Evolutionary conservation across 2,329 filamentous ascomycete genomes (phyloP).

Genomic region (Alternaria viburni): DNA sequence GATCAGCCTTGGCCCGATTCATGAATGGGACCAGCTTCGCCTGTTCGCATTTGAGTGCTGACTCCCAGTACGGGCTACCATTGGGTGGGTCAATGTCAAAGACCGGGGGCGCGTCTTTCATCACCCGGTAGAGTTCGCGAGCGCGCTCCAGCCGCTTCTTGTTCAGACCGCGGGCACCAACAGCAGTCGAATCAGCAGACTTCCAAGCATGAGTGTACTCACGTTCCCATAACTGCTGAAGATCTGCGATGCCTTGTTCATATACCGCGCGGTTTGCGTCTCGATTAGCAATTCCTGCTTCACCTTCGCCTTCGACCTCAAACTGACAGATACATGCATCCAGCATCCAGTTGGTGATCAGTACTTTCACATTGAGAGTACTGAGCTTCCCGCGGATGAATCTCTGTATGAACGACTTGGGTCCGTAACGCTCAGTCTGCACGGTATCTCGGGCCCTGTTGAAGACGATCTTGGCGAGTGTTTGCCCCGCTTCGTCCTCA

Average conservation of each 20-base stretch:
- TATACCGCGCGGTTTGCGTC: not conserved
- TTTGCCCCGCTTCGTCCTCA: too few relatives aligned
- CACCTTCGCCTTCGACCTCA: not conserved
- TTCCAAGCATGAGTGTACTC: not conserved
- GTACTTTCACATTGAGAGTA: not conserved
- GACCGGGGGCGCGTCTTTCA: not conserved
- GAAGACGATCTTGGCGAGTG: too few relatives aligned
- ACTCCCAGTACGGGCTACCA: not conserved
- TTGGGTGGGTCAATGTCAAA: not conserved
- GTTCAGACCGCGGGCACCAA: not conserved
- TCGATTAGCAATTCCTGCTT: not conserved
- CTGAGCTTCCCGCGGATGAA: not conserved
- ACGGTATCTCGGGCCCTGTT: not conserved
- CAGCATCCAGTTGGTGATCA: too few relatives aligned
- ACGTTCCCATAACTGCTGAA: not conserved
- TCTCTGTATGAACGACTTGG: not conserved
- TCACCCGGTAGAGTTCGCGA: not conserved
- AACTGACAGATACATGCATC: not conserved
- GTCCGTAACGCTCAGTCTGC: not conserved
- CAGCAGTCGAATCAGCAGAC: not conserved
- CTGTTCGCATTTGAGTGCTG: not conserved
- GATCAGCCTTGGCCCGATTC: not conserved
- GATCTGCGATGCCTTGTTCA: not conserved
- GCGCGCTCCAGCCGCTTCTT: not conserved
- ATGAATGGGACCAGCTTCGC: not conserved